Percentiles rank a stretch among this genome's conserved stretches.
Evolutionary conservation across 2,329 filamentous ascomycete species (phyloP).

Genomic region (Penicillium sp.): DNA sequence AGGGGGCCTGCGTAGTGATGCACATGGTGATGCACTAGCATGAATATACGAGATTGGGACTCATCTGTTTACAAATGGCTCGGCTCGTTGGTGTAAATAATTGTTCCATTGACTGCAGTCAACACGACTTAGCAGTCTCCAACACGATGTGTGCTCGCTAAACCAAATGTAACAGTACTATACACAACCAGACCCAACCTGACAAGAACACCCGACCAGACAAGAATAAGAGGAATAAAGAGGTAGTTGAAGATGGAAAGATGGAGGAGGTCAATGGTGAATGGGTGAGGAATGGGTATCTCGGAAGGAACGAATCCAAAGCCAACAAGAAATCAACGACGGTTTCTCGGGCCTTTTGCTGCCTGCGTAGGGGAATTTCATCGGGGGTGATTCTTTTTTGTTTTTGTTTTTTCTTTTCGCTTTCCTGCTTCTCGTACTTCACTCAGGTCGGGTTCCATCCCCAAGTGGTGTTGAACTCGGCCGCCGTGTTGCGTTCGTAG

Average conservation of each 20-base stretch:
- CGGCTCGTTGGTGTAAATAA: neutral
- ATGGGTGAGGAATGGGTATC: slow-evolving; percentile 19
- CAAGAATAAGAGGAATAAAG: neutral
- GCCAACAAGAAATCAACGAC: neutral
- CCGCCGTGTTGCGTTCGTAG: slow-evolving; percentile 6
- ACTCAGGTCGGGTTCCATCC: slow-evolving; percentile 2
- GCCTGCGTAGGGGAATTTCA: neutral
- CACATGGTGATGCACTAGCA: neutral
- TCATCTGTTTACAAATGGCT: too few species aligned
- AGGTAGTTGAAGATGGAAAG: slow-evolving; percentile 2
- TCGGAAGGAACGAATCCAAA: slow-evolving; percentile 11
- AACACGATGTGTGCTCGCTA: slow-evolving; percentile 19
- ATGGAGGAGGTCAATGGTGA: neutral
- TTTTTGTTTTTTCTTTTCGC: neutral
- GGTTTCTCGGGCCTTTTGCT: slow-evolving; percentile 2
- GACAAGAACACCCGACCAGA: slow-evolving; percentile 6
- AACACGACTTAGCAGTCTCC: neutral
- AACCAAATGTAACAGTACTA: slow-evolving; percentile 14
- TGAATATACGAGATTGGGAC: too few species aligned
- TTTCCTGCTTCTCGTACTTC: neutral
- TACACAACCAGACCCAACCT: slow-evolving; percentile 15
- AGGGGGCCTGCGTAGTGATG: neutral
- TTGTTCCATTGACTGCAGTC: neutral
- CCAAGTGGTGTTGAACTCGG: slow-evolving; percentile 5
- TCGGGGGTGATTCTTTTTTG: neutral